These are phyloP conservation scores for Seminavis robusta DNA, from an alignment of 108 stramenopile genomes.

Conservation along the genomic window DNA sequence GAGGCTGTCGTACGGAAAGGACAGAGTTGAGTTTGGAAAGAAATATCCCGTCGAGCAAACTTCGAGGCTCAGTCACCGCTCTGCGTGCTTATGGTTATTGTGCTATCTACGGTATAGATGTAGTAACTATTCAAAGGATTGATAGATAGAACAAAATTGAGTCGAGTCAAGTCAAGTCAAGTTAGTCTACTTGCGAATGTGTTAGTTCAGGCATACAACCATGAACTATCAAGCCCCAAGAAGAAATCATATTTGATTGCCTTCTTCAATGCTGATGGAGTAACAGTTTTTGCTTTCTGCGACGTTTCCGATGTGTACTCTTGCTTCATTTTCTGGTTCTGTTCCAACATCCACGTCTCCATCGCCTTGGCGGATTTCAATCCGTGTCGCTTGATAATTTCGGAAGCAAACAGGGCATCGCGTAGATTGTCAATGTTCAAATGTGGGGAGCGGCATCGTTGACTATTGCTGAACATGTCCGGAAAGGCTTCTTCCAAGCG, in stretches of 20 bases:
- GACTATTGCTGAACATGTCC: conserved; percentile 82
- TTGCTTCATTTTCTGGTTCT: conserved; percentile 39
- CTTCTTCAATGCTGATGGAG: conserved; percentile 57
- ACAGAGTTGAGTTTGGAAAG: too few relatives aligned
- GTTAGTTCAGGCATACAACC: conserved; percentile 69
- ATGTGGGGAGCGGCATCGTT: conserved; percentile 77
- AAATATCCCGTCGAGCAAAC: too few relatives aligned
- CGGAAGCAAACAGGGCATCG: conserved; percentile 76
- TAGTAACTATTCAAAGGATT: too few relatives aligned
- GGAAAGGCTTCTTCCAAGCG: conserved; percentile 41
- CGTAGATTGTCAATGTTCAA: conserved; percentile 84
- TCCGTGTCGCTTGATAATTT: conserved; percentile 50
- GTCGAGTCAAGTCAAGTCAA: too few relatives aligned
- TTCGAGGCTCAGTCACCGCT: too few relatives aligned
- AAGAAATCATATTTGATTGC: conserved; percentile 64
- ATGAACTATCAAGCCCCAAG: conserved; percentile 72
- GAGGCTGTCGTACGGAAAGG: too few relatives aligned
- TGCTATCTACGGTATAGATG: too few relatives aligned
- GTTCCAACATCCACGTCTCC: conserved; percentile 54
- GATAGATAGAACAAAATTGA: too few relatives aligned
- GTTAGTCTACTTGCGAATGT: too few relatives aligned
- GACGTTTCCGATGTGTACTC: conserved; percentile 17
- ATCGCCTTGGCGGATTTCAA: conserved; percentile 42
- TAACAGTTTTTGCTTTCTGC: conserved; percentile 13
- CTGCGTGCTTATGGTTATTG: too few relatives aligned